Evolutionary conservation across 371 early-diverging fungal species (phyloP).

Genomic region (Syncephalastrum contaminatum): DNA sequence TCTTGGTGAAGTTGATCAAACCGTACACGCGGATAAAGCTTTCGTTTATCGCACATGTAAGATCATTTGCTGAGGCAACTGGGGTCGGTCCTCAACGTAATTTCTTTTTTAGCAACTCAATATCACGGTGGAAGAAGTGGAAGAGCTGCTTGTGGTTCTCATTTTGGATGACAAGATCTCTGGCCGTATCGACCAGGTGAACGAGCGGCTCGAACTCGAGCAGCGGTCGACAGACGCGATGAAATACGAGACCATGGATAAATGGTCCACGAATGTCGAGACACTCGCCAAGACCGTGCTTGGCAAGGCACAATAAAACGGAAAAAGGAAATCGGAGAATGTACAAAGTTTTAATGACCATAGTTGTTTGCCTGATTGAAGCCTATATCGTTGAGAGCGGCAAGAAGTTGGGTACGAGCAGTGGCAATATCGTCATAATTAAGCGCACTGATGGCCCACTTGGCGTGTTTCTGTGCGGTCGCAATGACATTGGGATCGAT

Average conservation of each 20-base stretch:
- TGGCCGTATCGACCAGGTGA: slow-evolving; percentile 88
- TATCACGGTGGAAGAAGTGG: slow-evolving; percentile 74
- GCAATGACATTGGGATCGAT: slow-evolving; percentile 62
- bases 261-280: slow-evolving; percentile 70
- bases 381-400: slow-evolving; percentile 63
- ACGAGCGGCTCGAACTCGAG: slow-evolving; percentile 66
- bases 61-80: no score
- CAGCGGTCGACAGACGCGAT: slow-evolving; percentile 67
- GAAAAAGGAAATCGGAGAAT: no score
- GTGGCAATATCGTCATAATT: slow-evolving; percentile 91
- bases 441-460: slow-evolving; percentile 93
- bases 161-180: slow-evolving; percentile 84
- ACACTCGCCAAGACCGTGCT: slow-evolving; percentile 65
- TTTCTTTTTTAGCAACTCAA: slow-evolving; percentile 63
- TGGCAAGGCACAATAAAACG: slow-evolving; percentile 40
- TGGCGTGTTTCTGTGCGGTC: slow-evolving; percentile 83
- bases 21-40: slow-evolving; percentile 92
- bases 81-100: not conserved
- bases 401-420: slow-evolving; percentile 79
- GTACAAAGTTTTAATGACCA: slow-evolving; percentile 22
- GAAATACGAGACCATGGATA: slow-evolving; percentile 71
- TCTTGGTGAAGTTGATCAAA: slow-evolving; percentile 76
- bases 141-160: slow-evolving; percentile 79
- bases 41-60: slow-evolving; percentile 73
- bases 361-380: slow-evolving; percentile 45